Evolutionary conservation across 306 rosid species (phyloP), one percentile per base, ranked within the genome.

Genomic region (Glycine tomentella): DNA sequence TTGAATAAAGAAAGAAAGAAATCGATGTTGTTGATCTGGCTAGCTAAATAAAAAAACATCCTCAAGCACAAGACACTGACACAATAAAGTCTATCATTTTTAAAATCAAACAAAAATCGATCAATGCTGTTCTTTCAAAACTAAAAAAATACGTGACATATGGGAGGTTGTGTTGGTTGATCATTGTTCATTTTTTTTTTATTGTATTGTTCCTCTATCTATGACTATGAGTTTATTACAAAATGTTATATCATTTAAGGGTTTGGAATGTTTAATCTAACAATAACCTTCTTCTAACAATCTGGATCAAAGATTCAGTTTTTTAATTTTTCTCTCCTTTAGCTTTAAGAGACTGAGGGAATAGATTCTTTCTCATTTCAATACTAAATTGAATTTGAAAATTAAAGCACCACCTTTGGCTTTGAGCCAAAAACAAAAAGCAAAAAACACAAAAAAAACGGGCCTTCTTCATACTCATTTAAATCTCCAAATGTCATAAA

Each of bases 41-140:
- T 59, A 34, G 25, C n/a, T 52, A 80, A 81, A 36, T 3, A 80
- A 81, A 69, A 50, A 77, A 77, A 56, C n/a, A 59, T 16, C 75
- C 62, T 73, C 85, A 62, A 77, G 40, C 81, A 80, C 77, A 59
- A 73, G 79, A 55, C 31, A 74, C 80, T 59, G 64, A n/a, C 85
- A 77, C 75, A 8, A 58, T 36, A 56, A 67, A 78, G 75, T 73
- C 55, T 64, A 69, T 34, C 14, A 52, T 20, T 78, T 66, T 72
- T 16, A 59, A 15, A 84, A 46, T 78, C 44, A 12, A 78, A 51
- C 36, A 51, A 31, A 77, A 70, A 8, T 55, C 51, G 9, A 73
- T 66, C 33, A 72, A 48, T 12, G 52, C 5, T 49, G 31, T 38
- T 71, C 12, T 74, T 33, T 42, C 59, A 31, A 62, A 48, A 51